Base-by-base conservation (phyloP, 495 filamentous ascomycete genomes). In the Penicillium coffeae region DNA sequence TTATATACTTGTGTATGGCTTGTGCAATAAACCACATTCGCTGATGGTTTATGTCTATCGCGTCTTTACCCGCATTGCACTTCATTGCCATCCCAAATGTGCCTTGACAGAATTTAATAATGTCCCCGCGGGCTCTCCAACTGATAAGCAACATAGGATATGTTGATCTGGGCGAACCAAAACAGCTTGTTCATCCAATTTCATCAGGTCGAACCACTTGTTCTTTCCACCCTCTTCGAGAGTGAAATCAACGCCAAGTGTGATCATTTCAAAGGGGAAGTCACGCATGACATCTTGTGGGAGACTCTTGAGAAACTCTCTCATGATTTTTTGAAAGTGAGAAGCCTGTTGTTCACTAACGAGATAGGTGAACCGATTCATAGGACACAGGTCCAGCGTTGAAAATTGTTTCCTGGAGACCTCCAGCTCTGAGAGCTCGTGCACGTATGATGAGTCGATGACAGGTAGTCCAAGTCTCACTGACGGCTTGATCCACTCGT, bases 121-220 rank as follows among this genome's bases (percentile, higher is more conserved):
- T n/a, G n/a, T n/a, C n/a, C n/a, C n/a, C n/a, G n/a, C n/a, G n/a
- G n/a, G n/a, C n/a, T n/a, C n/a, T n/a, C n/a, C n/a, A n/a, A n/a
- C n/a, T n/a, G n/a, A n/a, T n/a, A n/a, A n/a, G 8, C 41, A 56
- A n/a, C 45, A 10, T 48, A 66, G 44, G 27, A 71, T 68, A 53
- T 71, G 68, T 40, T 71, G 68, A 44, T 71, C 66, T 7, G 64
- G 68, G 13, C 61, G 51, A 9, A 71, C 50, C 15, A 71, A 20
- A 2, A 61, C 44, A 7, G 55, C 65, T 10, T 49, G 62, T 16
- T 49, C 27, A 3, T 47, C 39, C 20, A 68, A 37, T 30, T 41
- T 21, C 54, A 58, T 55, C 7, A 59, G 34, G 21, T 42, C 38
- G 7, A 55, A 12, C 62, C 59, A 65, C 8, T 45, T 33, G 1